Percentiles rank a stretch among this genome's conserved stretches.
Conservation (phyloP, 345 rosid species). For the Cardiospermum halicacabum region DNA sequence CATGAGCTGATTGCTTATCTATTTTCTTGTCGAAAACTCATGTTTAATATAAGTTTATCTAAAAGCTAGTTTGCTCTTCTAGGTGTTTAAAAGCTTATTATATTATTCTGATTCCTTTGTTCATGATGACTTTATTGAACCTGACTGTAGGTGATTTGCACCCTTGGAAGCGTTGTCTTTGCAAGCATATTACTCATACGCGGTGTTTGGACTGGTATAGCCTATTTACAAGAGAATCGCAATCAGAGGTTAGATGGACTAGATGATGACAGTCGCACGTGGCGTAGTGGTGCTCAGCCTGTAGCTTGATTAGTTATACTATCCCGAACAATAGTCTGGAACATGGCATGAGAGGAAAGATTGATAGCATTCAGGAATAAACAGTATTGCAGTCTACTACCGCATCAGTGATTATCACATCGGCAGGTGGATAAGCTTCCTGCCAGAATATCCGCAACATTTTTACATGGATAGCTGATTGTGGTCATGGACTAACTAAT, state of each 20-base stretch:
- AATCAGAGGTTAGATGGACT: conserved; percentile 19
- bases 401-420: background rate
- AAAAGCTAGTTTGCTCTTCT: too few relatives aligned
- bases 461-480: too few relatives aligned
- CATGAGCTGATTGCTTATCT: background rate
- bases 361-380: background rate
- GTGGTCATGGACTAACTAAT: too few relatives aligned
- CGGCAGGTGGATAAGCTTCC: background rate
- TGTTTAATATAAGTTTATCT: too few relatives aligned
- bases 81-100: background rate
- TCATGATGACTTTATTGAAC: background rate
- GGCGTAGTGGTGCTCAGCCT: conserved; percentile 52
- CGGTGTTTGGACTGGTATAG: conserved; percentile 46
- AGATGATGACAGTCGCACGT: conserved; percentile 31
- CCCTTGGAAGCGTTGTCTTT: conserved; percentile 60
- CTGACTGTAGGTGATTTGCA: conserved; percentile 53
- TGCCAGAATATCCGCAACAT: background rate
- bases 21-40: background rate
- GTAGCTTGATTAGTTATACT: conserved; percentile 25
- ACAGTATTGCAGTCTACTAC: background rate
- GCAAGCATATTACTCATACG: conserved; percentile 63
- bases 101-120: conserved; percentile 1
- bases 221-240: conserved; percentile 50
- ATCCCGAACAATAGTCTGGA: background rate
- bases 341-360: background rate